A percentile compares a stretch with the other conserved stretches of the same genome.
Evolutionary conservation across 2,329 filamentous ascomycete species (phyloP).

Genomic region (Tolypocladium tropicale): DNA sequence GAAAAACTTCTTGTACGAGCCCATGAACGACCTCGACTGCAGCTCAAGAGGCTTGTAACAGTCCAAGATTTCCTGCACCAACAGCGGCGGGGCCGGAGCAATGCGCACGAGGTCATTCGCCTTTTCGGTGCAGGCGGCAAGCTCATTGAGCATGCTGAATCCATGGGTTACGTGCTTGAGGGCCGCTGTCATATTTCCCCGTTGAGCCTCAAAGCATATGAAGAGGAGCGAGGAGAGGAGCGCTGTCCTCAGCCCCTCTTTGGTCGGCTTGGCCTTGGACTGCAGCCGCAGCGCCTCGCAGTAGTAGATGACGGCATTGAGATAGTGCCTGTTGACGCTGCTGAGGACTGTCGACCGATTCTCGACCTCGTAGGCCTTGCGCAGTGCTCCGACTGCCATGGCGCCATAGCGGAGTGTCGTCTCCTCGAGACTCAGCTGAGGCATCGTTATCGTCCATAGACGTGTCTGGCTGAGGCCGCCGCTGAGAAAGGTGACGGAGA

Average conservation of each 20-base stretch:
- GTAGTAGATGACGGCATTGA: conserved; percentile 29
- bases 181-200: conserved; percentile 27
- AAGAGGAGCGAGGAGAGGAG: conserved; percentile 28
- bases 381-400: conserved; percentile 29
- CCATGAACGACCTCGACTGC: conserved; percentile 28
- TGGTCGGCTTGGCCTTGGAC: conserved; percentile 22
- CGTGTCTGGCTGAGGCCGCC: conserved; percentile 21
- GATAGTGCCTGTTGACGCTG: conserved; percentile 24
- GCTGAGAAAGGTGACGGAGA: conserved; percentile 24
- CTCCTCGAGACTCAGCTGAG: conserved; percentile 27
- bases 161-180: conserved; percentile 30
- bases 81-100: conserved; percentile 22
- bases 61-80: conserved; percentile 28
- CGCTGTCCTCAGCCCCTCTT: conserved; percentile 26
- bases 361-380: conserved; percentile 19
- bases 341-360: conserved; percentile 10
- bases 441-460: conserved; percentile 29
- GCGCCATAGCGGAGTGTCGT: conserved; percentile 26
- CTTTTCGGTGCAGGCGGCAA: conserved; percentile 23
- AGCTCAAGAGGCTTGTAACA: conserved; percentile 28
- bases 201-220: conserved; percentile 29
- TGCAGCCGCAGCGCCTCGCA: conserved; percentile 30
- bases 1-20: conserved; percentile 25
- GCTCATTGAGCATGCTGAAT: conserved; percentile 29
- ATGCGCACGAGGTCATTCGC: conserved; percentile 26